These are phyloP conservation scores for Leishmania mexicana DNA, from an alignment of 208 protist species.

Conservation along the genomic window DNA sequence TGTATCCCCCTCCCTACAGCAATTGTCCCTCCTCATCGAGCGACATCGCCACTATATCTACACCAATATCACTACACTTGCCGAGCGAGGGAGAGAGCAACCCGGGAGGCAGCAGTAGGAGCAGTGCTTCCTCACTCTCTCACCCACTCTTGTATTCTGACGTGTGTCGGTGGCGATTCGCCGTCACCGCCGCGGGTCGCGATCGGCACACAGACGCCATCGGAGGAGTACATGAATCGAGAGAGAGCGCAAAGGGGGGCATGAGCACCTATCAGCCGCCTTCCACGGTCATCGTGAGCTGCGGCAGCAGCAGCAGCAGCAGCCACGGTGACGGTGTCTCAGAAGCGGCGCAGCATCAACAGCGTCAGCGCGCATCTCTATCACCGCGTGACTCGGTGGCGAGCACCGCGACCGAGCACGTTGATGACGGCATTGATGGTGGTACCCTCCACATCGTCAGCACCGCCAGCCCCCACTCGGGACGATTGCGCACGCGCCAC, in stretches of 20 bases:
- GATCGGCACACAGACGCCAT: background rate
- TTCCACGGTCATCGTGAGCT: background rate
- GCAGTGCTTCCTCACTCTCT: background rate
- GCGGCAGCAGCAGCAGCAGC: background rate
- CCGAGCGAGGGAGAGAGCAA: background rate
- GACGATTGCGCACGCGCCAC: constrained; percentile 6
- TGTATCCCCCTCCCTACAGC: background rate
- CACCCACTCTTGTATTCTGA: background rate
- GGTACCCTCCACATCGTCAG: background rate
- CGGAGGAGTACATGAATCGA: background rate
- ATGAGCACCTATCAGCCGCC: background rate
- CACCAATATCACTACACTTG: too few relatives aligned
- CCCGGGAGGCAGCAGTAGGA: background rate
- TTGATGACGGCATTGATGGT: background rate
- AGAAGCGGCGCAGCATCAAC: background rate
- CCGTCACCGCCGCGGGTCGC: background rate
- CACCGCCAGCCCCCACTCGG: background rate
- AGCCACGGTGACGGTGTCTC: background rate
- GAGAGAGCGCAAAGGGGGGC: background rate
- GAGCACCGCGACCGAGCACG: background rate
- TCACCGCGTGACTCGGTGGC: background rate
- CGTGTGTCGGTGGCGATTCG: background rate
- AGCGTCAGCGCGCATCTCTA: background rate
- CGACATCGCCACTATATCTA: background rate
- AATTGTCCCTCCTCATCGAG: background rate